A percentile compares a stretch with the other conserved stretches of the same genome.
phyloP scores from a whole-genome alignment of 2,329 filamentous ascomycete genomes.

The Graphiopsis chlorocephala region DNA sequence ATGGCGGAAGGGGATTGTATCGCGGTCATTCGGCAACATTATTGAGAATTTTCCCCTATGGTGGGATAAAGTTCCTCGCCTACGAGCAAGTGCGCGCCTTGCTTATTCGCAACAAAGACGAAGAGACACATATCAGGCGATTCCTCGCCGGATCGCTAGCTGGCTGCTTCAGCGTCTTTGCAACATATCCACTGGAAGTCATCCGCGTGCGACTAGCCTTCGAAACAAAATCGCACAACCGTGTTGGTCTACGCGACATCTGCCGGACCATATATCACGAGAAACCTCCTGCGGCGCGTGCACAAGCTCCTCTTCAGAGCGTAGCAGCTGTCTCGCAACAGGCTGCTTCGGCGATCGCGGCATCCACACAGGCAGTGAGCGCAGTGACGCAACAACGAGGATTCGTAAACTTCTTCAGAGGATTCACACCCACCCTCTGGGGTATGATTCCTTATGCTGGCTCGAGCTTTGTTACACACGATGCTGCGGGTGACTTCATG shows the following conservation, averaged over 20 bases:
- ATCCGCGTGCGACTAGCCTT: conserved; percentile 90
- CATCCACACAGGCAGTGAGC: conserved; percentile 46
- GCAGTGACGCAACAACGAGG: conserved; percentile 62
- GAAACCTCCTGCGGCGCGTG: conserved; percentile 41
- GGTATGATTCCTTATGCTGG: conserved; percentile 98
- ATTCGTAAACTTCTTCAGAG: conserved; percentile 88
- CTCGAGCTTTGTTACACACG: conserved; percentile 92
- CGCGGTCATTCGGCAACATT: conserved; percentile 93
- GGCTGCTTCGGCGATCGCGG: conserved; percentile 42
- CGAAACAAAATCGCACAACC: conserved; percentile 75
- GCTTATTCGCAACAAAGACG: conserved; percentile 66
- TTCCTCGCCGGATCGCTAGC: conserved; percentile 71
- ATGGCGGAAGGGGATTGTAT: conserved; percentile 76
- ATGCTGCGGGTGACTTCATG: conserved; percentile 81
- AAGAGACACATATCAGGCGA: conserved; percentile 79
- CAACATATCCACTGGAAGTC: conserved; percentile 92
- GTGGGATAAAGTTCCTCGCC: conserved; percentile 94
- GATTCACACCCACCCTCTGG: conserved; percentile 83
- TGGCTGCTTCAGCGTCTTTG: conserved; percentile 88
- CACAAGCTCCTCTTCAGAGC: not conserved
- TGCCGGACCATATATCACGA: conserved; percentile 86
- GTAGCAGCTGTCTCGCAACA: conserved; percentile 21
- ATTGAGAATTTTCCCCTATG: conserved; percentile 93
- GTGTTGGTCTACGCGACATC: conserved; percentile 70
- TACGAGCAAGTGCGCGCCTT: conserved; percentile 90